Evolutionary conservation across 2,329 filamentous ascomycete genomes (phyloP).

Genomic region (Pseudopyricularia cyperi): DNA sequence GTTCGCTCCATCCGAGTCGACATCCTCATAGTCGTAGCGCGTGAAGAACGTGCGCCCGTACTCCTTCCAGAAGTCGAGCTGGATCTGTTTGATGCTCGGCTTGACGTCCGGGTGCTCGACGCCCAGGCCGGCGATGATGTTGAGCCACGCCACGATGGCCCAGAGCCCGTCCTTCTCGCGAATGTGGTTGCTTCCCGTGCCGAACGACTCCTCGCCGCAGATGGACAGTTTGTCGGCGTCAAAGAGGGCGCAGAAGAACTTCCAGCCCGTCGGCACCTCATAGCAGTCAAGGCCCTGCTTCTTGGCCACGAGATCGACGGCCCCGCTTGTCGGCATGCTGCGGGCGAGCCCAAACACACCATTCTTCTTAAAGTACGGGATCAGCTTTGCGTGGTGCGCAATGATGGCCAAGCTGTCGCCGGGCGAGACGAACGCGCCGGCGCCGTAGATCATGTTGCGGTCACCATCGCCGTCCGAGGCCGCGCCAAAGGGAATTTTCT

Average conservation of each 20-base stretch:
- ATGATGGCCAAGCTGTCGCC: constrained; percentile 98
- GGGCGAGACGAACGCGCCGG: constrained; percentile 89
- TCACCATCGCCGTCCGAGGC: constrained; percentile 96
- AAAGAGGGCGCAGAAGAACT: constrained; percentile 96
- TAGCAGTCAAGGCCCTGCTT: constrained; percentile 85
- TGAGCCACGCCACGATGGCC: constrained; percentile 95
- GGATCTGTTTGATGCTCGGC: constrained; percentile 79
- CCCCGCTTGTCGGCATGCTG: constrained; percentile 94
- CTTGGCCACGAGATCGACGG: constrained; percentile 91
- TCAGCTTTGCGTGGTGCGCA: constrained; percentile 88
- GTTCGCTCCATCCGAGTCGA: constrained; percentile 80
- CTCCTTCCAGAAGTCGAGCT: constrained; percentile 90
- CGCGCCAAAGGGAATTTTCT: constrained; percentile 86
- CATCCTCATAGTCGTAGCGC: constrained; percentile 94
- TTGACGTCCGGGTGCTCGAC: constrained; percentile 66
- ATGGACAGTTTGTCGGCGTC: constrained; percentile 94
- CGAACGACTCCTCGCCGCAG: constrained; percentile 96
- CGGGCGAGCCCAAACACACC: constrained; percentile 90
- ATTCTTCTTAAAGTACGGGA: constrained; percentile 97
- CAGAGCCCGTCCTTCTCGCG: constrained; percentile 98
- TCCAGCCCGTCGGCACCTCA: constrained; percentile 97
- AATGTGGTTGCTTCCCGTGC: constrained; percentile 96
- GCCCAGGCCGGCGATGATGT: constrained; percentile 92
- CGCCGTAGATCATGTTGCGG: constrained; percentile 99
- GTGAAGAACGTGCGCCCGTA: constrained; percentile 99